These are phyloP conservation scores for Rostrohypoxylon terebratum DNA, from an alignment of 495 filamentous ascomycete species.

Conservation along the genomic window DNA sequence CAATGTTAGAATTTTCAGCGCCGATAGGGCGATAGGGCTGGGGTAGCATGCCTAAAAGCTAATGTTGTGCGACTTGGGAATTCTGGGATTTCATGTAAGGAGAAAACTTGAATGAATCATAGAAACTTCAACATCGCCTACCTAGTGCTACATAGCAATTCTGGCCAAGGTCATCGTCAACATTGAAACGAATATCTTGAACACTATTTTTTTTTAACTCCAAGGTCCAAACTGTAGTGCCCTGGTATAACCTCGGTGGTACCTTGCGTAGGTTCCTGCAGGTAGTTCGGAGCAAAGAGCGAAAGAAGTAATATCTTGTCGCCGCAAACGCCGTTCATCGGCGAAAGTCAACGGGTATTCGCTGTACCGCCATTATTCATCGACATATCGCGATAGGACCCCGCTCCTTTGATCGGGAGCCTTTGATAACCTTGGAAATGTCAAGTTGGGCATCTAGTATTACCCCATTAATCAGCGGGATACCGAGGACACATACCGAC, in stretches of 20 bases:
- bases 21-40: conserved; percentile 27
- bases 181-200: neutral
- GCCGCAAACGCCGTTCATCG: conserved; percentile 35
- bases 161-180: neutral
- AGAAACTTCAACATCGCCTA: neutral
- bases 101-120: neutral
- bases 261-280: conserved; percentile 35
- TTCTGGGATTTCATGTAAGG: neutral
- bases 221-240: neutral
- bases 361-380: conserved; percentile 22
- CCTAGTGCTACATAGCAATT: neutral
- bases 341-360: neutral
- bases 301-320: conserved; percentile 31
- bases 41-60: conserved; percentile 15
- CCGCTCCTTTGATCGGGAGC: conserved; percentile 2
- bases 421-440: conserved; percentile 8
- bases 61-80: conserved; percentile 2
- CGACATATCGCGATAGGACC: conserved; percentile 1
- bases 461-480: conserved; percentile 25
- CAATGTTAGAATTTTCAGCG: conserved; percentile 8
- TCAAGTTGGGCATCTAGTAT: too few species aligned
- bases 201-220: neutral
- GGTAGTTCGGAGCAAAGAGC: conserved; percentile 5
- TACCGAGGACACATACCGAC: neutral
- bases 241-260: conserved; percentile 5